phyloP scores from a whole-genome alignment of 73 alveolate species.

The Breviolum minutum region DNA sequence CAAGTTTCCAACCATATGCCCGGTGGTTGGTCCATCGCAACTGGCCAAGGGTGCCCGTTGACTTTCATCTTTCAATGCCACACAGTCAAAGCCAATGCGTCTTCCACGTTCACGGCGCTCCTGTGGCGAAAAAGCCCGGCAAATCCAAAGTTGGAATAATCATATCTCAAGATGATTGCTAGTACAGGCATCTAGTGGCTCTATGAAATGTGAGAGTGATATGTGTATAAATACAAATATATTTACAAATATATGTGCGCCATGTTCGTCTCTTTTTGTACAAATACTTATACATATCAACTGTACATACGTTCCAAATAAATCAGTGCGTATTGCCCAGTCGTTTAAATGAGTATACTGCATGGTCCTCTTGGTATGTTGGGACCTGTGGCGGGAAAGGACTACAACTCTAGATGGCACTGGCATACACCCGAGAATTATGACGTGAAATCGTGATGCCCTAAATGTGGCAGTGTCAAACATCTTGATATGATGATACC shows the following conservation, averaged over 20 bases:
- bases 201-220: background rate
- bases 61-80: conserved; percentile 17
- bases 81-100: conserved; percentile 90
- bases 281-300: background rate
- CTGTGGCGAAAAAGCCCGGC: background rate
- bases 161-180: background rate
- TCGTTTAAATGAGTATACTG: too few species aligned
- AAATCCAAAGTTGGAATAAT: background rate
- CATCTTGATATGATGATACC: too few species aligned
- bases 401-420: too few species aligned
- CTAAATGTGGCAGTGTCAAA: too few species aligned
- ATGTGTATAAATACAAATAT: background rate
- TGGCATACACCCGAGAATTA: too few species aligned
- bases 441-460: too few species aligned
- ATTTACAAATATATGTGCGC: background rate
- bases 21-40: conserved; percentile 60
- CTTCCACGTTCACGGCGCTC: conserved; percentile 66
- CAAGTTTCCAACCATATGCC: conserved; percentile 78
- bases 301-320: too few species aligned
- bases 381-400: too few species aligned
- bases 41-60: conserved; percentile 68
- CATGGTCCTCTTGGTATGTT: too few species aligned
- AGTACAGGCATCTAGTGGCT: background rate
- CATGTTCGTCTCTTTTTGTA: too few species aligned
- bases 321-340: too few species aligned